A percentile compares a stretch with the other conserved stretches of the same genome.
phyloP scores from a whole-genome alignment of 768 basidiomycete genomes.

The Suillus hirtellus region DNA sequence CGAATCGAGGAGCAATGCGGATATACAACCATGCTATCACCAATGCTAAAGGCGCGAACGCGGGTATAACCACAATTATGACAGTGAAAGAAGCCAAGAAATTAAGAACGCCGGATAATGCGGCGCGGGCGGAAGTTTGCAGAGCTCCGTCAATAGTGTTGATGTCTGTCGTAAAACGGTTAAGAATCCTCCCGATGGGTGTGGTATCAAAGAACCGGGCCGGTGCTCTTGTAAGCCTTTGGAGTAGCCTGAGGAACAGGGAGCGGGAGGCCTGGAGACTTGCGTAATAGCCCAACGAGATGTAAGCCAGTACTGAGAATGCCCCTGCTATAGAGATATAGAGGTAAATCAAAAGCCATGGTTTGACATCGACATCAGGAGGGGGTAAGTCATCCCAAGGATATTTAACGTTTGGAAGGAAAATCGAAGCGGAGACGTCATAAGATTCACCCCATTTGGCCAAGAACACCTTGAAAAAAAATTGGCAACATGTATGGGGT shows the following conservation, averaged over 20 bases:
- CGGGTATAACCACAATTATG: conserved; percentile 61
- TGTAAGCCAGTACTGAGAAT: conserved; percentile 51
- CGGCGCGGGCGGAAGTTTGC: conserved; percentile 53
- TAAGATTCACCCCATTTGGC: conserved; percentile 74
- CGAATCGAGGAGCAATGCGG: conserved; percentile 59
- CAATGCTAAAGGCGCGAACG: conserved; percentile 64
- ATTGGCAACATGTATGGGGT: conserved; percentile 5
- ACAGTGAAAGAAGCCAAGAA: conserved; percentile 66
- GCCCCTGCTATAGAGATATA: conserved; percentile 63
- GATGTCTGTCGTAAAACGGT: conserved; percentile 78
- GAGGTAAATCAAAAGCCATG: conserved; percentile 67
- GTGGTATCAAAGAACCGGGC: conserved; percentile 73
- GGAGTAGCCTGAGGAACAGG: conserved; percentile 56
- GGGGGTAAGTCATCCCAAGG: conserved; percentile 56
- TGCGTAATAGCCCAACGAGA: conserved; percentile 65
- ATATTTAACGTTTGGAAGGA: conserved; percentile 23
- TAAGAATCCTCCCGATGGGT: conserved; percentile 75
- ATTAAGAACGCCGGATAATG: conserved; percentile 56
- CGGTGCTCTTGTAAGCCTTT: conserved; percentile 59
- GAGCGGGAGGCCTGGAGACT: conserved; percentile 65
- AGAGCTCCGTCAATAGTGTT: conserved; percentile 70
- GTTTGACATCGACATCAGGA: conserved; percentile 58
- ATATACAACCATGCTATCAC: conserved; percentile 72
- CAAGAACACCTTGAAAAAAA: conserved; percentile 52
- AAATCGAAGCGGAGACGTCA: conserved; percentile 21